Evolutionary conservation across 106 monocot species (phyloP).

Genomic region (Dendrobium nobile): DNA sequence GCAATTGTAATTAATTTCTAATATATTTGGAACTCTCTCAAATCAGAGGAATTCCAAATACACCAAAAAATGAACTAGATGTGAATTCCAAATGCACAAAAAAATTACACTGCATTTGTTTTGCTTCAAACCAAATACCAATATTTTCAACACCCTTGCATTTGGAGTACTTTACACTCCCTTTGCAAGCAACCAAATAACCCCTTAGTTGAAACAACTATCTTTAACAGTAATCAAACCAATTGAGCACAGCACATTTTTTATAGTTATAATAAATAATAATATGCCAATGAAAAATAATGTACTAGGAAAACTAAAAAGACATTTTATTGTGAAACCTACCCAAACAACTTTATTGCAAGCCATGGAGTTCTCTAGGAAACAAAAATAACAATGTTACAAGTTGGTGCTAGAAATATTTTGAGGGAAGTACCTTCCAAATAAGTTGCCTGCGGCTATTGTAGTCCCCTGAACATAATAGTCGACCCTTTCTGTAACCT

Average conservation of each 20-base stretch:
- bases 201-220: background rate
- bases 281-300: background rate
- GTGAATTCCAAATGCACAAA: too few species aligned
- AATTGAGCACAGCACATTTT: background rate
- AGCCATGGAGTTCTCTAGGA: background rate
- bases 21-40: too few species aligned
- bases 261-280: background rate
- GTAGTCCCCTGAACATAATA: conserved; percentile 94
- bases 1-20: too few species aligned
- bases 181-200: too few species aligned
- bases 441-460: conserved; percentile 88
- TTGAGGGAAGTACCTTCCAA: conserved; percentile 61
- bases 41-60: too few species aligned
- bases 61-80: too few species aligned
- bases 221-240: background rate
- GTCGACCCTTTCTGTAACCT: conserved; percentile 93
- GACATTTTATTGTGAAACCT: background rate
- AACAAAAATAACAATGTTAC: background rate
- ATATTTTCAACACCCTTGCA: too few species aligned
- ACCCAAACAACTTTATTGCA: background rate
- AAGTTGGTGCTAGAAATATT: background rate
- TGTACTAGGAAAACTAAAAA: background rate
- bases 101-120: too few species aligned
- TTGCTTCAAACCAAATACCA: too few species aligned
- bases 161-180: too few species aligned